A percentile compares a stretch with the other conserved stretches of the same genome.
Evolutionary conservation across 1,284 basidiomycete species (phyloP).

Genomic region (Tilletia setariae): DNA sequence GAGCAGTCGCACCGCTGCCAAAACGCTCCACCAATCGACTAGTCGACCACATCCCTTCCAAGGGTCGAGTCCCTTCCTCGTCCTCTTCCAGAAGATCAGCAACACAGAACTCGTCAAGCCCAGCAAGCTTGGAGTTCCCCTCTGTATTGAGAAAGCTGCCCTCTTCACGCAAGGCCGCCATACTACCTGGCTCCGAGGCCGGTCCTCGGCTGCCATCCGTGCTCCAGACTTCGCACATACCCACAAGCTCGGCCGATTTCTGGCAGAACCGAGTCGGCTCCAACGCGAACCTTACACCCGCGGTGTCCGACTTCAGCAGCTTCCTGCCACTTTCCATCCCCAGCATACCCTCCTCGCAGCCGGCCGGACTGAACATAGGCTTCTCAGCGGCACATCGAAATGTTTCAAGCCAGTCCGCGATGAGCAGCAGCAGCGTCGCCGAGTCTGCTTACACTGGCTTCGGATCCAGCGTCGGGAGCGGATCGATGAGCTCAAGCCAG

Average conservation of each 20-base stretch:
- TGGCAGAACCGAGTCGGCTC: background rate
- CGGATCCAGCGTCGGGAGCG: too few relatives aligned
- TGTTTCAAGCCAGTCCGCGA: background rate
- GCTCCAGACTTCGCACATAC: background rate
- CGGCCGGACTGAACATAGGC: background rate
- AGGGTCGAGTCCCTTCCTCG: too few relatives aligned
- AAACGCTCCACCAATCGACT: too few relatives aligned
- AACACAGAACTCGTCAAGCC: background rate
- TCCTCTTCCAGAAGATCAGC: too few relatives aligned
- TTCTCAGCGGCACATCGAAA: background rate
- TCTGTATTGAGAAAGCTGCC: background rate
- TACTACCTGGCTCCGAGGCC: background rate
- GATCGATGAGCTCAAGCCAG: background rate
- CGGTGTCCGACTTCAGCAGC: background rate
- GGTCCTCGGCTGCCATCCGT: conserved; percentile 5
- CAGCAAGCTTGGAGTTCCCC: background rate
- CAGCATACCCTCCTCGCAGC: too few relatives aligned
- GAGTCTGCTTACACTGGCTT: too few relatives aligned
- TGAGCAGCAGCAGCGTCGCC: background rate
- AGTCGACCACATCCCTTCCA: too few relatives aligned
- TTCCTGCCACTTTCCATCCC: background rate
- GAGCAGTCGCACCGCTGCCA: too few relatives aligned
- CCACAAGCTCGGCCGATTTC: background rate
- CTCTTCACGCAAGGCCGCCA: background rate
- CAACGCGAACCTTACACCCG: background rate